Evolutionary conservation across 371 early-diverging fungal genomes (phyloP).

Genomic region (Haplosporangium sp.): DNA sequence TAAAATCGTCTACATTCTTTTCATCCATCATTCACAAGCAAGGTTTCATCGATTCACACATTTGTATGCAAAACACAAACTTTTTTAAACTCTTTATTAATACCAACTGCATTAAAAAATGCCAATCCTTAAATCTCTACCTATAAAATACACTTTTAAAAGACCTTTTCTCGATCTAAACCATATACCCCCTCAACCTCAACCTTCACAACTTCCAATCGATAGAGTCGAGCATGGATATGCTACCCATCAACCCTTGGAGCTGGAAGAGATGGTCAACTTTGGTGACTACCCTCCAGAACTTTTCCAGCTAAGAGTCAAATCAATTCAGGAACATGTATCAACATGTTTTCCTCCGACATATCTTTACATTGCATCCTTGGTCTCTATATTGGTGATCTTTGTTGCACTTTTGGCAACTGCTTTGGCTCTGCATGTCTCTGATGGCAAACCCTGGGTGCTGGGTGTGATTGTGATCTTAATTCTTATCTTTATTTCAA

Average conservation of each 20-base stretch:
- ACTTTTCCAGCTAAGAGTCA: slow-evolving; percentile 32
- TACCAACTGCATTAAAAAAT: slow-evolving; percentile 10
- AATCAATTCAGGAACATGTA: slow-evolving; percentile 25
- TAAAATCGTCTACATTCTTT: background rate
- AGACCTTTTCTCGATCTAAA: slow-evolving; percentile 23
- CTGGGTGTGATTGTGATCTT: slow-evolving; percentile 31
- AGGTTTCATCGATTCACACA: background rate
- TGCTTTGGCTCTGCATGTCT: slow-evolving; percentile 21
- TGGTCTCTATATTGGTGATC: slow-evolving; percentile 23
- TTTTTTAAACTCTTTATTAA: background rate
- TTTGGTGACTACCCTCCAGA: slow-evolving; percentile 36
- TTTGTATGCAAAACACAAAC: background rate
- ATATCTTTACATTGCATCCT: slow-evolving; percentile 19
- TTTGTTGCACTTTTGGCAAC: slow-evolving; percentile 19
- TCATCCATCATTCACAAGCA: background rate
- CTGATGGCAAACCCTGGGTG: slow-evolving; percentile 47
- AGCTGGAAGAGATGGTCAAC: slow-evolving; percentile 5
- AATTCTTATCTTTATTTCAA: slow-evolving; percentile 36
- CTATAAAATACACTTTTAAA: slow-evolving; percentile 23
- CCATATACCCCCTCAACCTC: background rate
- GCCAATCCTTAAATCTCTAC: slow-evolving; percentile 37
- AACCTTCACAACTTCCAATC: background rate
- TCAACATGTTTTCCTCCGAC: slow-evolving; percentile 23
- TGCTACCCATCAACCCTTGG: slow-evolving; percentile 3
- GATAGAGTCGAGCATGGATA: slow-evolving; percentile 18